Base-by-base conservation (phyloP, 139 green algal species). In the Nannochloris sp. region DNA sequence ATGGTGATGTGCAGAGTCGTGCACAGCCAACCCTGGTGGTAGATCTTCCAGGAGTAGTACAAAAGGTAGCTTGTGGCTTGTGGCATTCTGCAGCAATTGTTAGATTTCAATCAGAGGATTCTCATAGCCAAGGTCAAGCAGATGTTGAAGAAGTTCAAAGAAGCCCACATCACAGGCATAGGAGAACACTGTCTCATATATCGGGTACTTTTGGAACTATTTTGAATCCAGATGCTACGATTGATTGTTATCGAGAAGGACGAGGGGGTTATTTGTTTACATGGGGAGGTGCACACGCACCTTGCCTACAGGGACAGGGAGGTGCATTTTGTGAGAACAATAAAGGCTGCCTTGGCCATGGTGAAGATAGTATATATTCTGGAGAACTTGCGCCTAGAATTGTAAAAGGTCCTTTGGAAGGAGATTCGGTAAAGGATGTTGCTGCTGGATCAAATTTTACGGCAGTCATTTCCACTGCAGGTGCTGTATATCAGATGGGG, bases 11-110 rank as follows among this genome's bases (percentile, higher is more conserved):
- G 6, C 31, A 45, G 6, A 55, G 11, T 30, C 63, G 59, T 28
- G n/a, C 20, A 3, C 37, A 66, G 12, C 83, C 83, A 1, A 65
- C 71, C 0, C 55, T 60, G 30, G 79, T 89, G 51, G 31, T 77
- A 20, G 72, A 74, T 0, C 62, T 91, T 17, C 57, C 67, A 26
- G 16, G 65, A 26, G 62, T 56, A 5, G 82, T 92, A 0, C 46
- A 80, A 1, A 43, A 60, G 28, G 90, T 89, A 0, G 77, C 83
- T 31, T 97, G 91, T 63, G 92, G 92, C 13, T 84, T 84, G 51
- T 97, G 85, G 85, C 92, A 98, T 78, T 95, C 85, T 12, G 91
- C 90, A 1, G 89, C 86, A 1, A 78, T 93, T 25, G 58, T 67
- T 37, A 5, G 29, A 48, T 23, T 30, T 37, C 12, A 31, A 56